Evolutionary conservation across 495 filamentous ascomycete genomes (phyloP), one percentile per base, ranked within the genome.

Genomic region (Cudoniella acicularis): DNA sequence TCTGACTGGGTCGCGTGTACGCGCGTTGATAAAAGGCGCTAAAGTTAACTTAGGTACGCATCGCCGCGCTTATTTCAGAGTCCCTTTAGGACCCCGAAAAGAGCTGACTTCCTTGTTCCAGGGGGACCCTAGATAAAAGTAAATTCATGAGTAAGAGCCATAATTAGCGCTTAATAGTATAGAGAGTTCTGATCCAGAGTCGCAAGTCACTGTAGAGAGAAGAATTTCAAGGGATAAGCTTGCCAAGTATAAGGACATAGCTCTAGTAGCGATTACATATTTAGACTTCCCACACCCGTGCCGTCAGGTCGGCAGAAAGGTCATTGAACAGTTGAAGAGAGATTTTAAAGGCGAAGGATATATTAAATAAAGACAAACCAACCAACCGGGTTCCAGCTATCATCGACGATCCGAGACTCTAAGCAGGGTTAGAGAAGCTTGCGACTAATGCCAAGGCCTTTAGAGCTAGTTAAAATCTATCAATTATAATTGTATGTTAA

Each of bases 311-410:
- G 48, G 58, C 27, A 52, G 49, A 50, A 58, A 57, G 49, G 22
- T 53, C 26, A 49, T 63, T 42, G 25, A 41, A 22, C 16, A 42
- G 17, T 50, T 63, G 25, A 58, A 53, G 40, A 47, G 42, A 25
- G 49, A 53, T 49, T 63, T 63, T 49, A 21, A 57, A 27, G 22
- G 49, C n/a, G 23, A 49, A 49, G 54, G 49, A 53, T 63, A 36
- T 51, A 50, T 61, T n/a, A n/a, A n/a, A n/a, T 21, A 26, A 47
- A 51, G 49, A 59, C 3, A 41, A 24, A 20, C 48, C 16, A 41
- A 41, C 17, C 3, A 11, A 63, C 27, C 25, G 49, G n/a, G 58
- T 63, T 30, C 60, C 54, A 6, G 60, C 60, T 24, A 49, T 63
- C 22, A 59, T 63, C 27, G 24, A 59, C n/a, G 21, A 59, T 17